These are phyloP conservation scores for Saccharomycopsis sp. DNA, from an alignment of 805 yeast genomes.

Conservation along the genomic window DNA sequence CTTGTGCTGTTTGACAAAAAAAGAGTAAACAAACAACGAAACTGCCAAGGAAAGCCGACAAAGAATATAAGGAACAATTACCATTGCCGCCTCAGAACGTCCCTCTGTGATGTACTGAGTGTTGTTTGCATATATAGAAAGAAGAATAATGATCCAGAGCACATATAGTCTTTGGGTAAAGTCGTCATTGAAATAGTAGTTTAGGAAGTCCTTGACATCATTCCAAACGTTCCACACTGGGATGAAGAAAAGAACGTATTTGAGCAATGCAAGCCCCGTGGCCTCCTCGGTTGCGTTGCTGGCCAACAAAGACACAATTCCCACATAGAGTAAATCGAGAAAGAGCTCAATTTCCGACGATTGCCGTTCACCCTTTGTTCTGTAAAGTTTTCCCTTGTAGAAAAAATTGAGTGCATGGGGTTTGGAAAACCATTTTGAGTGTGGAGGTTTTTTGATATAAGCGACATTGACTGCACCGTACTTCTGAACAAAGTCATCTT, in stretches of 20 bases:
- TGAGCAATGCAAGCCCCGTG: slow-evolving; percentile 38
- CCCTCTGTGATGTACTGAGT: slow-evolving; percentile 34
- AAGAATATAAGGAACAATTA: slow-evolving; percentile 34
- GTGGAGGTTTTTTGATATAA: slow-evolving; percentile 34
- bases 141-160: slow-evolving; percentile 44
- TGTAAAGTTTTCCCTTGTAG: slow-evolving; percentile 46
- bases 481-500: slow-evolving; percentile 34
- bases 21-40: slow-evolving; percentile 32
- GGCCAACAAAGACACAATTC: slow-evolving; percentile 55
- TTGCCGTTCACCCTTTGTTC: slow-evolving; percentile 50
- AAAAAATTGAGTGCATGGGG: slow-evolving; percentile 60
- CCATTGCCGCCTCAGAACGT: slow-evolving; percentile 32
- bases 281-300: slow-evolving; percentile 45
- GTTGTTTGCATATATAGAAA: slow-evolving; percentile 47
- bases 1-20: slow-evolving; percentile 44
- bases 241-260: slow-evolving; percentile 43
- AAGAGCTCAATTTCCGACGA: slow-evolving; percentile 51
- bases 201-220: slow-evolving; percentile 58
- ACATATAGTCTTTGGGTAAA: slow-evolving; percentile 45
- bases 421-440: slow-evolving; percentile 33
- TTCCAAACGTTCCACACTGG: slow-evolving; percentile 63
- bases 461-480: slow-evolving; percentile 41
- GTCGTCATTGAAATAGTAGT: slow-evolving; percentile 57
- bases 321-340: slow-evolving; percentile 57
- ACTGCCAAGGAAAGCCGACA: slow-evolving; percentile 33